phyloP scores from a whole-genome alignment of 176 grass and related monocot species.

The Carex scoparia region DNA sequence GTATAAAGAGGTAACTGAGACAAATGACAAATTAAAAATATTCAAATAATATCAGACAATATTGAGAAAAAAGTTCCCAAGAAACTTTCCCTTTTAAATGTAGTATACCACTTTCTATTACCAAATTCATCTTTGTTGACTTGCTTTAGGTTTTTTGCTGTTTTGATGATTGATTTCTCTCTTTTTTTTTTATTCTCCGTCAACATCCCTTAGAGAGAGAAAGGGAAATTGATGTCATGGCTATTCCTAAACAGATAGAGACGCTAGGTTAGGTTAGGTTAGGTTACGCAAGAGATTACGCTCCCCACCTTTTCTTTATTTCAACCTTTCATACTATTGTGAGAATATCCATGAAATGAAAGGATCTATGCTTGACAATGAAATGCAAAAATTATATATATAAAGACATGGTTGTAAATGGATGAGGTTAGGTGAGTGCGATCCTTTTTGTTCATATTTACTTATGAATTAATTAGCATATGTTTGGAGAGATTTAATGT shows the following conservation, averaged over 20 bases:
- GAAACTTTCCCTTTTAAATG: too few relatives aligned
- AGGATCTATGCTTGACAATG: background rate
- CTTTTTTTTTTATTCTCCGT: background rate
- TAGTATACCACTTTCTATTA: background rate
- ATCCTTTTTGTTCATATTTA: background rate
- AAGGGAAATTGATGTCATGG: background rate
- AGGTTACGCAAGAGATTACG: conserved; percentile 22
- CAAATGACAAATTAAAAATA: background rate
- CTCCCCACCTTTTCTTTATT: background rate
- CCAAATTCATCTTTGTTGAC: background rate
- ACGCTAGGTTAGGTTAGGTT: background rate
- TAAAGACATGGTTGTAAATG: background rate
- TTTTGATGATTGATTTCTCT: background rate
- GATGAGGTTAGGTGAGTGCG: background rate
- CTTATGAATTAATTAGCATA: background rate
- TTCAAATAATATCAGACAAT: background rate
- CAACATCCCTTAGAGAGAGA: too few relatives aligned
- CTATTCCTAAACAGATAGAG: background rate
- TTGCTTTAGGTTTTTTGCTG: background rate
- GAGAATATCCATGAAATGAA: background rate
- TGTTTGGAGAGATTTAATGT: background rate
- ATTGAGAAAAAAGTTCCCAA: too few relatives aligned
- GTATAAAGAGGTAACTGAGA: background rate
- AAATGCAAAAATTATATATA: background rate
- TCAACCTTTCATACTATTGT: background rate